phyloP scores from a whole-genome alignment of 345 rosid species.

The Erucastrum elatum region DNA sequence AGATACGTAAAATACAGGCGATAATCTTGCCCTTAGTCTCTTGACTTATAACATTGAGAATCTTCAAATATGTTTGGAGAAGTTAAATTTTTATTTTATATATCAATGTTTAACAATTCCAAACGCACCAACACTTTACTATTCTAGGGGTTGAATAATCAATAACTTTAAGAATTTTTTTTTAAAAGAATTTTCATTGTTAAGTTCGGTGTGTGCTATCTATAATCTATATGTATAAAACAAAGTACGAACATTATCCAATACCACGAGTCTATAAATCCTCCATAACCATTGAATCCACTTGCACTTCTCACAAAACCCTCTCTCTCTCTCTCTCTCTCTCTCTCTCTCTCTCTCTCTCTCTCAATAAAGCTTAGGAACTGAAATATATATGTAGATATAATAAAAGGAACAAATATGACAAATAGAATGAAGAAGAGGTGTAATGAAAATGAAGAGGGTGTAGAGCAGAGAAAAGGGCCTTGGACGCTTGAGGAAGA shows the following conservation, averaged over 20 bases:
- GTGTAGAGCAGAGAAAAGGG: conserved; percentile 60
- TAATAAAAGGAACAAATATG: not conserved
- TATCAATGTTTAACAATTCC: not conserved
- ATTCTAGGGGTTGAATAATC: conserved; percentile 19
- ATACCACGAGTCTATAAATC: conserved; percentile 26
- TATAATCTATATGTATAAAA: not conserved
- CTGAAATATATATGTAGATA: not conserved
- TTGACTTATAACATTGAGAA: not conserved
- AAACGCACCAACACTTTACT: not conserved
- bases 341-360: not conserved
- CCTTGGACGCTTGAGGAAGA: conserved; percentile 92
- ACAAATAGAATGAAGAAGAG: conserved; percentile 42
- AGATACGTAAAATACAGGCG: too few relatives aligned
- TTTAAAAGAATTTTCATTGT: not conserved
- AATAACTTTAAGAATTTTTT: not conserved
- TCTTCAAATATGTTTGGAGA: not conserved
- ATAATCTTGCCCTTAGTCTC: not conserved
- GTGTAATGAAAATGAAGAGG: conserved; percentile 21
- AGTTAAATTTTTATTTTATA: not conserved
- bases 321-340: not conserved
- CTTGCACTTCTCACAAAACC: conserved; percentile 15
- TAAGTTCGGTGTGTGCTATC: conserved; percentile 12
- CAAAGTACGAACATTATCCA: conserved; percentile 28
- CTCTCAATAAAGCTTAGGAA: not conserved
- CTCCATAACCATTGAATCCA: conserved; percentile 11